Conservation (phyloP, 495 filamentous ascomycete genomes). For the Neurospora tetraspora region DNA sequence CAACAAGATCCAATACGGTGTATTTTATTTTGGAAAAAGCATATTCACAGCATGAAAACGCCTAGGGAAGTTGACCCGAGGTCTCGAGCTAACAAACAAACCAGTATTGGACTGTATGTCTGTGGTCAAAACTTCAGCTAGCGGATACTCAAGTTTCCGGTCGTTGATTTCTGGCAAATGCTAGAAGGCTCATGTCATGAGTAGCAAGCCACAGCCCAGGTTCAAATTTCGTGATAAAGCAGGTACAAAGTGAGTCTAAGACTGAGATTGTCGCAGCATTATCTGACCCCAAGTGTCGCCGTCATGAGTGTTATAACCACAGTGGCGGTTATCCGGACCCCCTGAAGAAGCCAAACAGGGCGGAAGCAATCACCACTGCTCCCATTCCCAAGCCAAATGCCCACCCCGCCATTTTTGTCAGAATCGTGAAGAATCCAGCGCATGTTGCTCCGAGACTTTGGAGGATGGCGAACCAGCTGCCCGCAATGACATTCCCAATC, state of each 20-base stretch:
- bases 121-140: fast-evolving
- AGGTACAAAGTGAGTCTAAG: too few relatives aligned
- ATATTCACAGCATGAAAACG: too few relatives aligned
- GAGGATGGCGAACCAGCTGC: not conserved
- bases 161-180: not conserved
- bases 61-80: too few relatives aligned
- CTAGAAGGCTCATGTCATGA: not conserved
- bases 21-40: too few relatives aligned
- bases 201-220: not conserved
- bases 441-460: not conserved
- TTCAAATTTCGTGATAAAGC: too few relatives aligned
- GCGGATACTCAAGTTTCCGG: fast-evolving
- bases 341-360: not conserved
- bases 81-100: too few relatives aligned
- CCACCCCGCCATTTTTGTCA: not conserved
- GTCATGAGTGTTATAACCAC: not conserved
- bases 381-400: not conserved
- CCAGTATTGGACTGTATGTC: too few relatives aligned
- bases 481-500: not conserved
- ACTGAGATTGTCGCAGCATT: not conserved
- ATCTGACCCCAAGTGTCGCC: not conserved
- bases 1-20: too few relatives aligned
- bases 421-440: not conserved
- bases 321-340: not conserved
- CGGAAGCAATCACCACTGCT: not conserved